phyloP scores from a whole-genome alignment of 768 basidiomycete species.

The Boletus rufocinnamomeus region DNA sequence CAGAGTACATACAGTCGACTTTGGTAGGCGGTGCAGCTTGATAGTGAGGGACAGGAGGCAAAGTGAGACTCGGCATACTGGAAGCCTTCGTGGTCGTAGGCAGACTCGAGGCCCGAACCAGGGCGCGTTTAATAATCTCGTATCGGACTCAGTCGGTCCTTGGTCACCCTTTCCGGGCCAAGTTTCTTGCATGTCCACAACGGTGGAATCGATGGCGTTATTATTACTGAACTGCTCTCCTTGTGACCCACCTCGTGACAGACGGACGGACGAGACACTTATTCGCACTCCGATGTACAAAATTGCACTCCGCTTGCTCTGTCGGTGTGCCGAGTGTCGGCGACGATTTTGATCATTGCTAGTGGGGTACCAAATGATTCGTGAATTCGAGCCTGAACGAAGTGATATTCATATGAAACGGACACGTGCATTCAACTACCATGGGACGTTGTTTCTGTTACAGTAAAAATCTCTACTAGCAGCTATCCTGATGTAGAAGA shows the following conservation, averaged over 20 bases:
- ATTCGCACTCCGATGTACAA: background rate
- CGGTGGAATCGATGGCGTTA: background rate
- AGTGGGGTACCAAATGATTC: too few relatives aligned
- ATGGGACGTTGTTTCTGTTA: background rate
- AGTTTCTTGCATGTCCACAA: background rate
- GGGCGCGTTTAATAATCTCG: background rate
- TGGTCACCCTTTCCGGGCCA: background rate
- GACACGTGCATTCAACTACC: background rate
- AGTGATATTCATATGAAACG: background rate
- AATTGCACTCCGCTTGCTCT: background rate
- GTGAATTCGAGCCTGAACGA: too few relatives aligned
- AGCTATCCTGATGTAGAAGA: background rate
- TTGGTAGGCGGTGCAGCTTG: constrained; percentile 37
- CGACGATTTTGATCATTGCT: too few relatives aligned
- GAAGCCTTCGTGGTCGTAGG: background rate
- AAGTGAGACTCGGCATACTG: constrained; percentile 34
- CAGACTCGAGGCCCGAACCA: background rate
- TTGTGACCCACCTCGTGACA: background rate
- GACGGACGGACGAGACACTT: background rate
- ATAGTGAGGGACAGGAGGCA: constrained; percentile 41
- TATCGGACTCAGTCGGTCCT: background rate
- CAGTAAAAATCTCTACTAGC: background rate
- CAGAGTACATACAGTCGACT: constrained; percentile 34
- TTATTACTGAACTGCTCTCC: background rate
- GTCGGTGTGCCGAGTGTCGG: too few relatives aligned